phyloP scores from a whole-genome alignment of 208 protist genomes.

The Balamuthia mandrillaris region DNA sequence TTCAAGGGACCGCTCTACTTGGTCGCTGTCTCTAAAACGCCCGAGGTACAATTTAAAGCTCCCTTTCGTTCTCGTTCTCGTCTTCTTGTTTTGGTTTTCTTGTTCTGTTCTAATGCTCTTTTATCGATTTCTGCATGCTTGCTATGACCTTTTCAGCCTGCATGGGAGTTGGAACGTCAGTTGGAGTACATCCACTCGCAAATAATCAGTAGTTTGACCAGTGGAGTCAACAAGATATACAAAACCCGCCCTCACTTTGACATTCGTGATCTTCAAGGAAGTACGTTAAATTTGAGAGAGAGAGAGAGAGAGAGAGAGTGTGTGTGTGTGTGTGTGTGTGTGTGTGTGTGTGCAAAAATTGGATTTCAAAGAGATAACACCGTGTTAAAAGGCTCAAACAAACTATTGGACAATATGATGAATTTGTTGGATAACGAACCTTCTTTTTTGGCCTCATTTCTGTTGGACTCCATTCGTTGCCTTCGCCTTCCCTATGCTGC shows the following conservation, averaged over 20 bases:
- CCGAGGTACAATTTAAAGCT: neutral
- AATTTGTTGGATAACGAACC: constrained; percentile 15
- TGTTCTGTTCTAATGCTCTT: too few relatives aligned
- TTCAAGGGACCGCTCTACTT: constrained; percentile 50
- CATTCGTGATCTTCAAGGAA: constrained; percentile 8
- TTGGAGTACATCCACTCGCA: constrained; percentile 52
- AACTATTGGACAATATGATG: constrained; percentile 16
- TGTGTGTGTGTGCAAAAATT: too few relatives aligned
- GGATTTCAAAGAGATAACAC: too few relatives aligned
- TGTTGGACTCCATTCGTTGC: constrained; percentile 12
- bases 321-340: too few relatives aligned
- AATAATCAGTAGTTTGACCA: constrained; percentile 46
- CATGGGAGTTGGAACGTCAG: constrained; percentile 23
- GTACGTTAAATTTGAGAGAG: constrained; percentile 10
- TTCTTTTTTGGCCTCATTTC: neutral
- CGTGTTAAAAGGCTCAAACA: neutral
- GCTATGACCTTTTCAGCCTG: constrained; percentile 23
- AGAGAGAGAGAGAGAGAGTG: too few relatives aligned
- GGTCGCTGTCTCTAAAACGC: constrained; percentile 34
- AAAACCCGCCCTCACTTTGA: constrained; percentile 19
- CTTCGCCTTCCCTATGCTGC: neutral
- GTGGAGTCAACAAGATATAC: constrained; percentile 42
- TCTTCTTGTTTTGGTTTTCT: too few relatives aligned
- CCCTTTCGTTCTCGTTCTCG: too few relatives aligned
- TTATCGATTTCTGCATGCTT: too few relatives aligned